A percentile compares a stretch with the other conserved stretches of the same genome.
These are phyloP conservation scores for Artemisia argyi DNA, from an alignment of 129 eudicot genomes.

Conservation along the genomic window DNA sequence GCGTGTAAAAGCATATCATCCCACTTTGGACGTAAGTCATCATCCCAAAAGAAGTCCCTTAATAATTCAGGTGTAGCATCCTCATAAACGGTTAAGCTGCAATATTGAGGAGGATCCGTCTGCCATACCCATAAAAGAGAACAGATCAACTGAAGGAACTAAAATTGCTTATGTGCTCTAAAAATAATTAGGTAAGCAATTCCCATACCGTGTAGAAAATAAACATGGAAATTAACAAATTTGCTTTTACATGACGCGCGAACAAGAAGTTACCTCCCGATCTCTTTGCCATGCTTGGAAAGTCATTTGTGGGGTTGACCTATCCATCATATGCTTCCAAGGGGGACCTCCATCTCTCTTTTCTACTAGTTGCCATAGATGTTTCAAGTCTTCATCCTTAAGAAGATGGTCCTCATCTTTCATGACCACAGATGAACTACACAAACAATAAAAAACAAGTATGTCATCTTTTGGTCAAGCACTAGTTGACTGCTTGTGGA, in stretches of 20 bases:
- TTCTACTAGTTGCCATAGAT: constrained; percentile 72
- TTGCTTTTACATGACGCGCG: not conserved
- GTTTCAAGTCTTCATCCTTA: constrained; percentile 56
- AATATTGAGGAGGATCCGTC: constrained; percentile 90
- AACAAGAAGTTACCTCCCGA: constrained; percentile 43
- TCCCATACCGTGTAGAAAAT: no score
- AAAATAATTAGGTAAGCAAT: not conserved
- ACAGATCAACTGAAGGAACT: not conserved
- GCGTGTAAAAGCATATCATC: constrained; percentile 84
- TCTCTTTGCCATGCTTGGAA: constrained; percentile 96
- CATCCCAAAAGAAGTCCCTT: constrained; percentile 98
- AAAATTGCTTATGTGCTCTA: not conserved
- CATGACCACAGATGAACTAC: constrained; percentile 47
- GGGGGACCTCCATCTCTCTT: constrained; percentile 88
- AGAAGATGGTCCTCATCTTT: constrained; percentile 45
- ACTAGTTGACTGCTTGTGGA: no score
- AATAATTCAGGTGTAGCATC: constrained; percentile 83
- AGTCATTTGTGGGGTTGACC: constrained; percentile 58
- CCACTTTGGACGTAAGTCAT: constrained; percentile 81
- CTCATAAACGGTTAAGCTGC: constrained; percentile 81
- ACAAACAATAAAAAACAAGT: constrained; percentile 1
- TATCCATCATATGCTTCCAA: constrained; percentile 93
- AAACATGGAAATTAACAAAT: no score
- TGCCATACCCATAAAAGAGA: constrained; percentile 28
- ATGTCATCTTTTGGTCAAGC: no score